Base-by-base conservation (phyloP, 345 rosid genomes). In the Sonneratia alba region DNA sequence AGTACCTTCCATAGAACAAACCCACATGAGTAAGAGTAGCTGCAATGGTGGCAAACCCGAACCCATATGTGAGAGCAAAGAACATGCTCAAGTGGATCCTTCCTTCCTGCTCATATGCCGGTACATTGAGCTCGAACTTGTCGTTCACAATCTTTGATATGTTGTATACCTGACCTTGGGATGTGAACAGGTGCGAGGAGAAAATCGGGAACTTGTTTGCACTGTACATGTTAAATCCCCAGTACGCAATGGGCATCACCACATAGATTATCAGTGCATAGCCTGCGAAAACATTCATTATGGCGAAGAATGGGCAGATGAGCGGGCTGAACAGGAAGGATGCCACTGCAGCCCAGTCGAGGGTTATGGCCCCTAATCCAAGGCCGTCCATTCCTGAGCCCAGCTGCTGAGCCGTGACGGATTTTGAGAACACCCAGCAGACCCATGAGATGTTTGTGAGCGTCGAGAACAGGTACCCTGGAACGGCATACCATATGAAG, bases 331-430 rank as follows among this genome's bases (percentile, higher is more conserved):
- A 75, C 76, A 91, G 81, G 91, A 87, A 93, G 22, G 98, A 89
- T 2, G 96, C 93, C 56, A 89, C 91, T 0, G 77, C 88, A 7
- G 92, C 19, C 98, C 96, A 91, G 83, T 93, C 98, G 0, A 93
- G 92, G 18, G 97, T 84, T 16, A 91, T 5, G 72, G 97, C 96
- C 57, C 96, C 97, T 14, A 93, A 78, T 37, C 98, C 97, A 1
- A 91, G 90, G 22, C 96, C 98, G 49, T 72, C 80, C 90, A 89
- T 87, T 55, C 98, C 98, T 0, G 98, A 89, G 68, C 98, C 98
- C 10, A 91, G 69, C 70, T 93, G 96, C 72, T 93, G 97, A 42
- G 97, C 91, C 0, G 96, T 89, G 72, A 86, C 88, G 21, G 96
- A 93, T 75, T 84, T 84, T 48, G 96, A 79, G 77, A 89, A 91